Evolutionary conservation across 108 stramenopile species (phyloP), one percentile per base, ranked within the genome.

Genomic region (Aureococcus anophagefferens): DNA sequence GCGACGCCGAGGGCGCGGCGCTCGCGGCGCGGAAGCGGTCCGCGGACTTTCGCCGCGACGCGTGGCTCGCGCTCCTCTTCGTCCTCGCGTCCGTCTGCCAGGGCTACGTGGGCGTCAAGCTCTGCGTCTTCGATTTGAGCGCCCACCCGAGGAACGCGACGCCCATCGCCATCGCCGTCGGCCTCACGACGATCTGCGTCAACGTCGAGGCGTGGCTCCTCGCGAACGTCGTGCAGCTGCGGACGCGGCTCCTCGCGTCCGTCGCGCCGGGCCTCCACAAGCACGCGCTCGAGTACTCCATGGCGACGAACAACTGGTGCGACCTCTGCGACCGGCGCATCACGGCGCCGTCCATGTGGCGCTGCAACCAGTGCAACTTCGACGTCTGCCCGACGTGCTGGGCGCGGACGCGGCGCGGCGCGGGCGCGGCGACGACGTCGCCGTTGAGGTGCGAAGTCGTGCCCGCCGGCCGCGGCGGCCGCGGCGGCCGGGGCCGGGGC

Each of bases 121-220:
- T 82, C 14, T 69, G 73, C 14, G 73, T 70, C 69, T 46, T 69
- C 36, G 34, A 69, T 28, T 76, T 76, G 64, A 44, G 9, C 9
- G 5, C 40, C 40, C 40, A 44, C 40, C 5, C 9, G 40, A 44
- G 40, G 9, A 13, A 44, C 40, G 40, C 5, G 40, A 5, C 9
- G 40, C 9, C 40, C 40, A 11, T 44, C 40, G 40, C 45, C 70
- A 30, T 68, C 82, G 9, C 30, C 82, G 66, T 80, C 40, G 40
- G 84, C 62, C 62, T 77, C 51, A 78, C 81, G n/a, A 75, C 82
- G 16, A 59, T 84, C 25, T 82, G 81, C 81, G 77, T 83, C 40
- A 84, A 84, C 69, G 76, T 31, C 28, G 62, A 75, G 36, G 72
- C 76, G 51, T 84, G 79, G 65, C 46, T 80, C n/a, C 62, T 77